phyloP scores from a whole-genome alignment of 352 stramenopile genomes.

The Lagenidium sp. region DNA sequence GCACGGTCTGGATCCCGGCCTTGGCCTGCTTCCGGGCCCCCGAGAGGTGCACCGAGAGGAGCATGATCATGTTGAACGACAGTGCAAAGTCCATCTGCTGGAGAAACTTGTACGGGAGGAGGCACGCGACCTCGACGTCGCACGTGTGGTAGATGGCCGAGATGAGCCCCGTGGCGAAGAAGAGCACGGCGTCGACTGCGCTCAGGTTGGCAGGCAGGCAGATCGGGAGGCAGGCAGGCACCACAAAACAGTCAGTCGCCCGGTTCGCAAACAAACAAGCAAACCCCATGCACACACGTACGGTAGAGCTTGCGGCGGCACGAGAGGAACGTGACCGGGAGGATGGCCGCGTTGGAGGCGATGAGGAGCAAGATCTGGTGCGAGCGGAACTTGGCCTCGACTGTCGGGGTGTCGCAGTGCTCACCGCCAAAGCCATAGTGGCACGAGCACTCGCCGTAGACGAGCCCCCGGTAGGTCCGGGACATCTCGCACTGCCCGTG shows the following conservation, averaged over 20 bases:
- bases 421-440: slow-evolving; percentile 27
- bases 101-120: slow-evolving; percentile 25
- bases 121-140: slow-evolving; percentile 21
- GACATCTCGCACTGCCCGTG: slow-evolving; percentile 17
- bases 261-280: too few species aligned
- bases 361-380: slow-evolving; percentile 21
- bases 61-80: slow-evolving; percentile 33
- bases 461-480: slow-evolving; percentile 19
- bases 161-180: slow-evolving; percentile 17
- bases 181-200: slow-evolving; percentile 28
- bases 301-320: slow-evolving; percentile 22
- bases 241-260: neutral
- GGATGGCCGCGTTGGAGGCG: slow-evolving; percentile 24
- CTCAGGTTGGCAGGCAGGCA: too few species aligned
- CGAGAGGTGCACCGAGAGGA: slow-evolving; percentile 26
- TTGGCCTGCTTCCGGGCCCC: slow-evolving; percentile 29
- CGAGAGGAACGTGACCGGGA: slow-evolving; percentile 18
- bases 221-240: too few species aligned
- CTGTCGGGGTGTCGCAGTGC: slow-evolving; percentile 14
- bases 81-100: slow-evolving; percentile 34
- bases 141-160: slow-evolving; percentile 30
- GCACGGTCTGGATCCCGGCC: slow-evolving; percentile 20
- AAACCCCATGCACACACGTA: slow-evolving; percentile 5
- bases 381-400: slow-evolving; percentile 9
- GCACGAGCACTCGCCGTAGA: slow-evolving; percentile 22